phyloP scores from a whole-genome alignment of 202 grass and related monocot genomes.

The Setaria viridis region DNA sequence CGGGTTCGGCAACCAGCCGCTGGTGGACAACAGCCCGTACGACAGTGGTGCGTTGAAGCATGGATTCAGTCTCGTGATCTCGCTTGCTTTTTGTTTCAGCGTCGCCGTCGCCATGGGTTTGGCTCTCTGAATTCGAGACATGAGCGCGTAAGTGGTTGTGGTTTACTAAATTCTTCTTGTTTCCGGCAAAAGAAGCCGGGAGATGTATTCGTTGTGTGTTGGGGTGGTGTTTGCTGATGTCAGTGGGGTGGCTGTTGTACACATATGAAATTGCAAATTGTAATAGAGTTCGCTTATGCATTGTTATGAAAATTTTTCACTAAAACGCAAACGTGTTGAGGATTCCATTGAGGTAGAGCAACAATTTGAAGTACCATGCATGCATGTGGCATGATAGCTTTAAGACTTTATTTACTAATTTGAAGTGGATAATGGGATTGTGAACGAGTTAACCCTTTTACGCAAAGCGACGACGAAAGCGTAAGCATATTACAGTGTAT shows the following conservation, averaged over 20 bases:
- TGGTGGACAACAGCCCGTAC: constrained; percentile 92
- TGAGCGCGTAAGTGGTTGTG: neutral
- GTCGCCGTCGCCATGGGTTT: constrained; percentile 31
- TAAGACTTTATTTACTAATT: too few species aligned
- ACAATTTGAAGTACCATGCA: too few species aligned
- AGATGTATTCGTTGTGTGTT: neutral
- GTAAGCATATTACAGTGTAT: too few species aligned
- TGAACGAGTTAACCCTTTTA: too few species aligned
- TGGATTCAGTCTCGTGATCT: constrained; percentile 35
- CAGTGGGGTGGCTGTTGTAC: neutral
- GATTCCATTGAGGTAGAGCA: too few species aligned
- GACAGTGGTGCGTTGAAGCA: constrained; percentile 60
- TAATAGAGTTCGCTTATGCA: constrained; percentile 1
- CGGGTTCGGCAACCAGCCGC: constrained; percentile 70
- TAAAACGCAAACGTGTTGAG: neutral
- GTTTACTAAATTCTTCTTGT: neutral
- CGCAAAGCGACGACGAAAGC: too few species aligned
- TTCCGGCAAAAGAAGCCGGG: constrained; percentile 48
- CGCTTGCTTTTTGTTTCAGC: constrained; percentile 12
- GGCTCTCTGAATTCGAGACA: constrained; percentile 32
- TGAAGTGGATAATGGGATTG: too few species aligned
- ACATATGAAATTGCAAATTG: constrained; percentile 21
- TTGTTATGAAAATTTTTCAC: neutral
- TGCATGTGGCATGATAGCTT: too few species aligned
- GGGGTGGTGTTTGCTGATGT: constrained; percentile 32